Evolutionary conservation across 495 filamentous ascomycete genomes (phyloP).

Genomic region (Neurospora terricola): DNA sequence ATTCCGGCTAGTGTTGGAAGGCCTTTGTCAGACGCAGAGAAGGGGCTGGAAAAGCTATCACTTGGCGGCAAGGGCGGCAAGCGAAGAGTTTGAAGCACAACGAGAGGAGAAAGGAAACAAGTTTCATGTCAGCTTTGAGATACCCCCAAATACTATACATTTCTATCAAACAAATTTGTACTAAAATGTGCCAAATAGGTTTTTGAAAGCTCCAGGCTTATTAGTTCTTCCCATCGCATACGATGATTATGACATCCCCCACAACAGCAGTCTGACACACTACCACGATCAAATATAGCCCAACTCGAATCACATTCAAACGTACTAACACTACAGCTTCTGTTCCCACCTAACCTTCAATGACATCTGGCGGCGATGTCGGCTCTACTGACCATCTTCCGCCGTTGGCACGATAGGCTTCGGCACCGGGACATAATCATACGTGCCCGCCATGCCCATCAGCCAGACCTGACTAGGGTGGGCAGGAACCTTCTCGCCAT

Average conservation of each 20-base stretch:
- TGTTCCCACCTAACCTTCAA: background rate
- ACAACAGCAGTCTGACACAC: background rate
- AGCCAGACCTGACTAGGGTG: constrained; percentile 35
- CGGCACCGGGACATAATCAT: constrained; percentile 32
- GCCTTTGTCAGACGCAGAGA: background rate
- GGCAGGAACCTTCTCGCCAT: constrained; percentile 25
- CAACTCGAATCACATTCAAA: background rate
- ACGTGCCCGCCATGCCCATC: constrained; percentile 31
- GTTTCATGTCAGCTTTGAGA: background rate
- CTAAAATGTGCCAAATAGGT: background rate
- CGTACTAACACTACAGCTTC: background rate
- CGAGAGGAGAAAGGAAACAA: background rate
- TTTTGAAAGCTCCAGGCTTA: background rate
- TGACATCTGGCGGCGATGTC: background rate
- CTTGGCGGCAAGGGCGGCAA: background rate
- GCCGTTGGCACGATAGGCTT: constrained; percentile 21
- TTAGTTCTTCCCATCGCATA: background rate
- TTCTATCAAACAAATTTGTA: background rate
- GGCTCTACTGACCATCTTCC: constrained; percentile 22
- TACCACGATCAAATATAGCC: background rate
- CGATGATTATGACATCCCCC: background rate
- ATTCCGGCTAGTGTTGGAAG: background rate
- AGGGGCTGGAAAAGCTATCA: background rate
- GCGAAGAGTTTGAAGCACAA: background rate
- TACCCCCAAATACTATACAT: background rate